A percentile compares a stretch with the other conserved stretches of the same genome.
Evolutionary conservation across 179 eudicot species (phyloP).

Genomic region (Actinidia arguta): DNA sequence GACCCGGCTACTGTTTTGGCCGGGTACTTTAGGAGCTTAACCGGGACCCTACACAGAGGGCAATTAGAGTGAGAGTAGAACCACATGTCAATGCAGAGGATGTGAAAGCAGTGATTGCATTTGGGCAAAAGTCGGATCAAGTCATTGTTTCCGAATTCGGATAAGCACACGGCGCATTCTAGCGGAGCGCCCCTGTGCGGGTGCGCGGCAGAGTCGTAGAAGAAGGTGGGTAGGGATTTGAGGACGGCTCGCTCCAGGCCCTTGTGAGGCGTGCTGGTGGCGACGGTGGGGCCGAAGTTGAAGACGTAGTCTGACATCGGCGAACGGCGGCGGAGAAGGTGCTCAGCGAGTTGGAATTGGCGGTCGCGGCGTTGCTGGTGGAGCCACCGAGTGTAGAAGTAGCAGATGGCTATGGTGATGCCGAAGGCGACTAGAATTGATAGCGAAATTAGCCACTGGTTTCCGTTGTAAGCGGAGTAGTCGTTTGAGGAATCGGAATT

Average conservation of each 20-base stretch:
- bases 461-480: constrained; percentile 22
- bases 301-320: constrained; percentile 5
- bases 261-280: not conserved
- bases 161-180: constrained; percentile 54
- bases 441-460: constrained; percentile 22
- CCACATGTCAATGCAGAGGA: constrained; percentile 52
- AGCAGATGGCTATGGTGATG: constrained; percentile 21
- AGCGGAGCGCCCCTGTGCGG: not conserved
- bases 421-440: constrained; percentile 17
- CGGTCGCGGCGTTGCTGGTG: constrained; percentile 8
- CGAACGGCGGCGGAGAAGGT: constrained; percentile 7
- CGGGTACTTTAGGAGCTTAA: not conserved
- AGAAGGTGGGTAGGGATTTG: constrained; percentile 29
- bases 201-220: constrained; percentile 13
- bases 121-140: constrained; percentile 33
- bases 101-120: constrained; percentile 47
- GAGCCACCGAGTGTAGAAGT: constrained; percentile 29
- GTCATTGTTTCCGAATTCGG: constrained; percentile 34
- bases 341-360: not conserved
- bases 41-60: constrained; percentile 44
- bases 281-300: not conserved
- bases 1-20: not conserved
- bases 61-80: constrained; percentile 43
- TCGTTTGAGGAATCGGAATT: not conserved
- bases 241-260: constrained; percentile 27